Evolutionary conservation across 108 stramenopile species (phyloP).

Genomic region (Nannochloropsis salina): DNA sequence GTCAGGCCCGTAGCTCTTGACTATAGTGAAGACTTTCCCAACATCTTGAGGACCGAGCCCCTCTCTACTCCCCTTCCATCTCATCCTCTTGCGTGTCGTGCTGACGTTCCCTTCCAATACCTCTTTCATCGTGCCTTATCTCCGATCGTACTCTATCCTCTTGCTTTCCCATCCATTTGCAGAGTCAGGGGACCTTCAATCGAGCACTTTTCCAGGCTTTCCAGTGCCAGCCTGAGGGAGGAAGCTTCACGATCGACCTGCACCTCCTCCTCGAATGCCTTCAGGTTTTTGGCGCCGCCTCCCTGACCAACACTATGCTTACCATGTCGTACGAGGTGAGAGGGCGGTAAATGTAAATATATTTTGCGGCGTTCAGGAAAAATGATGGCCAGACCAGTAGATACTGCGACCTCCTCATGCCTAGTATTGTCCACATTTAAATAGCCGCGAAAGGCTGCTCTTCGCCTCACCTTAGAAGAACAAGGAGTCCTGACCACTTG

Average conservation of each 20-base stretch:
- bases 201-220: slow-evolving; percentile 43
- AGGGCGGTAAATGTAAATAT: background rate
- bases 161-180: slow-evolving; percentile 18
- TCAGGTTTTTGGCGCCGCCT: slow-evolving; percentile 77
- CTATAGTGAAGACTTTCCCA: no score
- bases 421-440: no score
- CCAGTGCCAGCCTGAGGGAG: slow-evolving; percentile 47
- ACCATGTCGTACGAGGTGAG: slow-evolving; percentile 76
- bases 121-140: background rate
- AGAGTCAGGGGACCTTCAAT: slow-evolving; percentile 61
- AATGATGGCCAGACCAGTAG: no score
- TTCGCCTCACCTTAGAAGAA: slow-evolving; percentile 50
- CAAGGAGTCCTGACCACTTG: slow-evolving; percentile 53
- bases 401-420: no score
- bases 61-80: background rate
- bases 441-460: slow-evolving; percentile 38
- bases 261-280: slow-evolving; percentile 79
- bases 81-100: background rate
- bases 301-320: slow-evolving; percentile 86
- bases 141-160: background rate
- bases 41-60: background rate
- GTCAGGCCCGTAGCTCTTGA: background rate
- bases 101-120: background rate
- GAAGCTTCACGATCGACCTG: slow-evolving; percentile 85
- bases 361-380: background rate